Evolutionary conservation across 202 grass and related monocot species (phyloP).

Genomic region (Zoysia matrella): DNA sequence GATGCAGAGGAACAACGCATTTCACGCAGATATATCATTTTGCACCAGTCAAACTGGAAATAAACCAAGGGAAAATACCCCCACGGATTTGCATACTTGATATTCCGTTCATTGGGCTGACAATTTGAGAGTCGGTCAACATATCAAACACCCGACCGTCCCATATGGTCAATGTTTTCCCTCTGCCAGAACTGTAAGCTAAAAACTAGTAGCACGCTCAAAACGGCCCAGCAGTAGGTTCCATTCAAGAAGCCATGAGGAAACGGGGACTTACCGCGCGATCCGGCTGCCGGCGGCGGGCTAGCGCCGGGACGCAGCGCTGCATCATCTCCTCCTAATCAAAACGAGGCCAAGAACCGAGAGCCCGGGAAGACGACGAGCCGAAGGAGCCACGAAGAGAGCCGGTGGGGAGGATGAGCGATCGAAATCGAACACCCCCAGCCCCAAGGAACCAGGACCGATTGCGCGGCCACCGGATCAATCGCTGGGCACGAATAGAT

Average conservation of each 20-base stretch:
- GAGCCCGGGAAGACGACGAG: neutral
- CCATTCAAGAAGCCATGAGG: neutral
- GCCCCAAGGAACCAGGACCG: neutral
- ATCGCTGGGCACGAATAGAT: neutral
- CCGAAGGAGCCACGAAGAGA: neutral
- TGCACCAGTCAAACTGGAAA: neutral
- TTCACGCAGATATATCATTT: neutral
- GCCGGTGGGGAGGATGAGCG: neutral
- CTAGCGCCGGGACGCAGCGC: slow-evolving; percentile 37
- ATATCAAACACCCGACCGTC: no score
- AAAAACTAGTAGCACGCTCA: neutral
- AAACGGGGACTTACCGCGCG: slow-evolving; percentile 38
- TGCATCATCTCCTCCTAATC: slow-evolving; percentile 36
- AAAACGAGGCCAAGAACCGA: neutral
- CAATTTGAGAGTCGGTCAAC: no score
- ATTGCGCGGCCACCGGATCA: neutral
- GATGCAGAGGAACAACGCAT: neutral
- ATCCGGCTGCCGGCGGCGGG: slow-evolving; percentile 18
- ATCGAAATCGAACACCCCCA: neutral
- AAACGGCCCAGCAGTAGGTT: neutral
- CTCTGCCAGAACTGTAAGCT: neutral
- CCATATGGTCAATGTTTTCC: no score
- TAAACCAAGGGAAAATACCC: neutral
- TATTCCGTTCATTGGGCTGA: no score
- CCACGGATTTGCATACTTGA: no score